These are phyloP conservation scores for Trypanosoma theileri DNA, from an alignment of 208 protist species.

Conservation along the genomic window DNA sequence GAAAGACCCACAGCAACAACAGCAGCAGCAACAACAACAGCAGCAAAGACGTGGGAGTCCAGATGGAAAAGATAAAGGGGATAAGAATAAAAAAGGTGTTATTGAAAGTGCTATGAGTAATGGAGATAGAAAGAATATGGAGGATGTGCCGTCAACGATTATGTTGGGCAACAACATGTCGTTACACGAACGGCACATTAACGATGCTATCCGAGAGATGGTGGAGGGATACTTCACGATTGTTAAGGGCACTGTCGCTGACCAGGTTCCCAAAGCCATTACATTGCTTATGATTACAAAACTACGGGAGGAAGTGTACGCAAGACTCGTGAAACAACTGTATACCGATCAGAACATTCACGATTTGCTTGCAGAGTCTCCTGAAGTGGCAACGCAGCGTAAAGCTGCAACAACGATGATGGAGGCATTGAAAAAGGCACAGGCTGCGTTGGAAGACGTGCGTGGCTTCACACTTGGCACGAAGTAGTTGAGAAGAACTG, in stretches of 20 bases:
- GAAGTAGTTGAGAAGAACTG: background rate
- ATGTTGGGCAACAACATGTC: slow-evolving; percentile 78
- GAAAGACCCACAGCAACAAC: background rate
- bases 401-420: slow-evolving; percentile 91
- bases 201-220: slow-evolving; percentile 87
- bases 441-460: slow-evolving; percentile 82
- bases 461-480: slow-evolving; percentile 60
- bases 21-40: slow-evolving; percentile 8
- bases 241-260: slow-evolving; percentile 90
- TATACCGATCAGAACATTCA: slow-evolving; percentile 94
- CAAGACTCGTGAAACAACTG: slow-evolving; percentile 92
- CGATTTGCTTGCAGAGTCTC: slow-evolving; percentile 93
- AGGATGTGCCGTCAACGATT: slow-evolving; percentile 73
- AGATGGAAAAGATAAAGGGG: slow-evolving; percentile 25
- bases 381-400: slow-evolving; percentile 83
- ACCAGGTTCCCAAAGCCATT: slow-evolving; percentile 98
- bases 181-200: slow-evolving; percentile 71
- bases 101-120: slow-evolving; percentile 30
- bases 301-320: slow-evolving; percentile 91
- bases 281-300: slow-evolving; percentile 97
- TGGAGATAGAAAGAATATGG: slow-evolving; percentile 54
- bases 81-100: slow-evolving; percentile 53
- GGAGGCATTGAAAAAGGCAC: slow-evolving; percentile 81
- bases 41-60: slow-evolving; percentile 6
- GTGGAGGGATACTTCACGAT: slow-evolving; percentile 93